Conservation (phyloP, 2,329 filamentous ascomycete species). For the Cytospora piceicola region DNA sequence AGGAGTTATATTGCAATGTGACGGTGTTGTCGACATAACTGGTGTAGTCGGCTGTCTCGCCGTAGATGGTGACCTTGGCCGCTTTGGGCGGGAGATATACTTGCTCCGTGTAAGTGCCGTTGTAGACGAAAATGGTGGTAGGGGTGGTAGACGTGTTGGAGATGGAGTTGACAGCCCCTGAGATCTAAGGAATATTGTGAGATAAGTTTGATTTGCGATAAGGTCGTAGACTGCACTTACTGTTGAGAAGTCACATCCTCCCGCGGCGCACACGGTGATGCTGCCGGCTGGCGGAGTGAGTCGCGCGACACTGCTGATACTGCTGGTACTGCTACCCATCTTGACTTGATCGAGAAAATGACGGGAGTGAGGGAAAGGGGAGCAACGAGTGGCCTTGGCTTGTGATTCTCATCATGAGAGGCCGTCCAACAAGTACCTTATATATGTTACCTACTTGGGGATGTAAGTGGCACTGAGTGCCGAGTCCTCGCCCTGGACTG, state of each 20-base stretch:
- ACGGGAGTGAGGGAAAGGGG: slow-evolving; percentile 1
- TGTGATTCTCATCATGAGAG: background rate
- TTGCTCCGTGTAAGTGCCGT: slow-evolving; percentile 61
- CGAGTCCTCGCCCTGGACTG: background rate
- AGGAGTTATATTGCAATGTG: slow-evolving; percentile 18
- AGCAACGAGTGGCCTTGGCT: background rate
- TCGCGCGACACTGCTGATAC: background rate
- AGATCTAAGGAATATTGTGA: slow-evolving; percentile 8
- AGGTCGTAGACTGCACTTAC: background rate
- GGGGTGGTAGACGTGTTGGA: slow-evolving; percentile 20
- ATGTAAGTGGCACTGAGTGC: background rate
- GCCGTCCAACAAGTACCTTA: background rate
- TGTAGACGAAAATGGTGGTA: slow-evolving; percentile 23
- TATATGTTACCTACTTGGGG: background rate
- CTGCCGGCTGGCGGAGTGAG: slow-evolving; percentile 18
- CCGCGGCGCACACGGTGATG: slow-evolving; percentile 23
- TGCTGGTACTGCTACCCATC: slow-evolving; percentile 17
- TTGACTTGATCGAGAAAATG: slow-evolving; percentile 13
- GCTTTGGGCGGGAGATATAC: slow-evolving; percentile 53
- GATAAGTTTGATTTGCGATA: background rate
- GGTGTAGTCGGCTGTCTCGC: slow-evolving; percentile 51
- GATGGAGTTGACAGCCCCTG: slow-evolving; percentile 20
- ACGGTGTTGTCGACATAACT: slow-evolving; percentile 53
- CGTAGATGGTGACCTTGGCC: slow-evolving; percentile 56
- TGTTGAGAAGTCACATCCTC: slow-evolving; percentile 21